Base-by-base conservation (phyloP, 2,329 filamentous ascomycete species). In the Aspergillus sp. region DNA sequence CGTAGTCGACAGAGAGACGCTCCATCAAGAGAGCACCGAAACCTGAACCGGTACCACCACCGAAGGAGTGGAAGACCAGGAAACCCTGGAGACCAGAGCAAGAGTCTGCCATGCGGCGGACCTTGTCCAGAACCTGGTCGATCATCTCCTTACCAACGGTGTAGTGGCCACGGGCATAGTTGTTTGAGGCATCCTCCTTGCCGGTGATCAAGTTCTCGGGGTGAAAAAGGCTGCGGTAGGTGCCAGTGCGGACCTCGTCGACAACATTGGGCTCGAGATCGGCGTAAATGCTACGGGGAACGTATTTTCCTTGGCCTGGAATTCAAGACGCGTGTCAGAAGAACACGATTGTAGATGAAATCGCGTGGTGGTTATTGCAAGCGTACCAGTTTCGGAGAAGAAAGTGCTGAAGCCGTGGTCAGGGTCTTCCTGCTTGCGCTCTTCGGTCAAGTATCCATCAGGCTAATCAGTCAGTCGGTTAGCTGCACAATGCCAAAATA, bases 141-240 rank as follows among this genome's bases (percentile, higher is more conserved):
- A 98, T 97, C 79, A 99, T 87, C 85, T 99, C 95, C 87, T 98
- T 98, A 78, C 95, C 95, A 71, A 98, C 93, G 64, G 95, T 99
- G 87, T 99, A 99, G 85, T 99, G 95, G 69, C 95, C 95, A 86
- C 95, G 93, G 71, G 95, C 95, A 76, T 98, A 98, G 89, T 99
- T 99, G 90, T 99, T 99, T 70, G 93, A 97, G 68, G 95, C 95
- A 88, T 98, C 95, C 86, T 98, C 95, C 89, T 98, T 98, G 82
- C 95, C 95, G 66, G 91, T 96, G 81, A 99, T 97, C 93, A 99
- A 96, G 83, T 96, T 90, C 83, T 98, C 95, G 60, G 95, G 95
- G 84, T 98, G 95, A 88, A 98, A 98, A 66, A 99, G 89, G 76
- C 86, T 90, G 74, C 93, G 90, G 87, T 98, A 99, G 77, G 91